Conservation (phyloP, 495 filamentous ascomycete genomes). For the Ramalina peruviana region DNA sequence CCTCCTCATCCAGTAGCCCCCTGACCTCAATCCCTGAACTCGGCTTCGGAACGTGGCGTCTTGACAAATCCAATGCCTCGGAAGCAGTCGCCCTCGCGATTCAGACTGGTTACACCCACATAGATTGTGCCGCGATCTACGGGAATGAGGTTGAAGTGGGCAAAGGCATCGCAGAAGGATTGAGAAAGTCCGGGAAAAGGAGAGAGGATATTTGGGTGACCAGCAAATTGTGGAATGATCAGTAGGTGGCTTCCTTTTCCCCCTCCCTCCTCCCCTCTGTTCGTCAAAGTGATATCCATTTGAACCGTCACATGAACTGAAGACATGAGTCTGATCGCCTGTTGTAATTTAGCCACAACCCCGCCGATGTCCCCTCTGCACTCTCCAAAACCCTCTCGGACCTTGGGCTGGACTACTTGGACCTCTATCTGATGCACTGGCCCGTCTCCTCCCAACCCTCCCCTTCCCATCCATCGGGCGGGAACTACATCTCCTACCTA, state of each 20-base stretch:
- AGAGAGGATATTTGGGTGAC: constrained; percentile 60
- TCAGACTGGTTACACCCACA: constrained; percentile 48
- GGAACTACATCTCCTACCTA: background rate
- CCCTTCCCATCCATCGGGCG: background rate
- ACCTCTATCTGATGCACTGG: constrained; percentile 62
- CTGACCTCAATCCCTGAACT: constrained; percentile 27
- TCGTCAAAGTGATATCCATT: background rate
- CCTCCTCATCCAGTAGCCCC: background rate
- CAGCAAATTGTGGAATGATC: constrained; percentile 54
- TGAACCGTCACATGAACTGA: background rate
- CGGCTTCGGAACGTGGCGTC: constrained; percentile 37
- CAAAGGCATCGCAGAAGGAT: constrained; percentile 34
- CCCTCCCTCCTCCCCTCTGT: background rate
- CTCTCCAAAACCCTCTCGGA: constrained; percentile 39
- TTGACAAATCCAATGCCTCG: constrained; percentile 12
- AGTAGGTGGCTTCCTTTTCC: background rate
- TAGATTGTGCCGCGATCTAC: constrained; percentile 62
- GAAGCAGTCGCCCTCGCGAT: constrained; percentile 41
- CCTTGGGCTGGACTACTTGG: constrained; percentile 51
- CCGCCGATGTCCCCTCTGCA: constrained; percentile 30
- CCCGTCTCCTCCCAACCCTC: constrained; percentile 27
- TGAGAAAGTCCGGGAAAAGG: constrained; percentile 36
- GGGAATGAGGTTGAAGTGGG: constrained; percentile 52
- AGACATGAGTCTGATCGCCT: background rate
- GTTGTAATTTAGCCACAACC: constrained; percentile 26